Conservation (phyloP, 805 yeast genomes). For the Saturnispora diversa region DNA sequence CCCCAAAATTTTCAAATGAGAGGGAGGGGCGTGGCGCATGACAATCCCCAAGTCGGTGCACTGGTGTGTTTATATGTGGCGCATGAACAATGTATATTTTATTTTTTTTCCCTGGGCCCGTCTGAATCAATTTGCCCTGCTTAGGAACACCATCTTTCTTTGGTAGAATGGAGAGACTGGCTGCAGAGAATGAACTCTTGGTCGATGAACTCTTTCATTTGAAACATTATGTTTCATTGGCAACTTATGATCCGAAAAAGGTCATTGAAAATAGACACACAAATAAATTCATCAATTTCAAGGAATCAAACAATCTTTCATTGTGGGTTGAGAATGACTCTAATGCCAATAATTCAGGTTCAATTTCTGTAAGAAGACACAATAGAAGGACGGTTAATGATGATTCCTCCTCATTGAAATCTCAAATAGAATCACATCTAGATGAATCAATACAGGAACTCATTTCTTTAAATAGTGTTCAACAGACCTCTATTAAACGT, state of each 20-base stretch:
- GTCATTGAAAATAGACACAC: conserved; percentile 14
- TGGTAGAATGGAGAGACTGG: conserved; percentile 7
- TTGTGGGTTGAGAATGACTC: background rate
- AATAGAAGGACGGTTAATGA: background rate
- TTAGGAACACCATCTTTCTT: background rate
- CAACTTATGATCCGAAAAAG: conserved; percentile 40
- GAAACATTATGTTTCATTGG: conserved; percentile 50
- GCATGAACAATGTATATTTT: background rate
- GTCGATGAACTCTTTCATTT: conserved; percentile 60
- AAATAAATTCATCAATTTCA: conserved; percentile 11
- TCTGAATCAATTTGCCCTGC: too few relatives aligned
- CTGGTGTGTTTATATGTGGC: background rate
- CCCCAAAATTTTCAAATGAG: background rate
- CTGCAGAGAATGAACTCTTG: conserved; percentile 36
- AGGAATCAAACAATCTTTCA: conserved; percentile 7
- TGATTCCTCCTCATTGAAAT: too few relatives aligned
- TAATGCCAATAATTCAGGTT: background rate
- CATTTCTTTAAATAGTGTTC: too few relatives aligned
- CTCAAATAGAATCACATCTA: too few relatives aligned
- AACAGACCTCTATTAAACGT: too few relatives aligned
- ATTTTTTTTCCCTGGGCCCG: background rate
- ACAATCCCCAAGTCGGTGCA: background rate
- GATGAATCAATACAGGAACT: too few relatives aligned
- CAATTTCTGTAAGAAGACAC: too few relatives aligned
- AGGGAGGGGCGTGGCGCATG: background rate